Evolutionary conservation across 768 basidiomycete species (phyloP), one percentile per base, ranked within the genome.

Genomic region (Mycena venus): DNA sequence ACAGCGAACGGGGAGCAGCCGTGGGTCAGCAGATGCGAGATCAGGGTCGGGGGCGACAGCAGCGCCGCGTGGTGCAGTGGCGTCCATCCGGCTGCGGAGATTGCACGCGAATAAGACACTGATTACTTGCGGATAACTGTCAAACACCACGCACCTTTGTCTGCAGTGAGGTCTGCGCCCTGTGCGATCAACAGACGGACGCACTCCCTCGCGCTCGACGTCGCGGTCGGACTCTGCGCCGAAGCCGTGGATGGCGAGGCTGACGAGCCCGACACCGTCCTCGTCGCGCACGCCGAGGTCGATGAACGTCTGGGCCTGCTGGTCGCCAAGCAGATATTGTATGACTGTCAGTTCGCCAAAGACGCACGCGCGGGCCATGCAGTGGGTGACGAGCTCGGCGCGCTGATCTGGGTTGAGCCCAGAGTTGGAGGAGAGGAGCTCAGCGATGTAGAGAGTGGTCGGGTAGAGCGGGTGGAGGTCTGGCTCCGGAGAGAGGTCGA

Each of bases 1-100:
- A 90, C 81, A 7, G 92, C 89, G 74, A 95, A 92, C 0, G 95
- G 92, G 29, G 96, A 96, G 74, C 95, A 96, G 56, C 96, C 96
- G 77, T 96, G 95, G 14, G 96, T 98, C 85, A 99, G 93, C 27
- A 99, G 88, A 86, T 96, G 94, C 0, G 97, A 96, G 25, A 99
- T 90, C 25, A 99, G 86, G 3, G 97, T 97, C 3, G 97, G 95
- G 36, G 98, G 96, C 15, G 96, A 92, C 42, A 95, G 86, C 63
- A 99, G 84, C 10, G 95, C 95, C 10, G 98, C 96, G 84, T 98
- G 93, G 79, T 99, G 98, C 15, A 99, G 87, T 4, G 97, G 92
- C 12, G 96, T 96, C 98, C 98, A 99, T 38, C 98, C 97, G 73
- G 91, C 97, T 98, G 78, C 36, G 8, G 70, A 56, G 73, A 58